Evolutionary conservation across 805 yeast genomes (phyloP).

Genomic region (Metschnikowia drakensbergensis): DNA sequence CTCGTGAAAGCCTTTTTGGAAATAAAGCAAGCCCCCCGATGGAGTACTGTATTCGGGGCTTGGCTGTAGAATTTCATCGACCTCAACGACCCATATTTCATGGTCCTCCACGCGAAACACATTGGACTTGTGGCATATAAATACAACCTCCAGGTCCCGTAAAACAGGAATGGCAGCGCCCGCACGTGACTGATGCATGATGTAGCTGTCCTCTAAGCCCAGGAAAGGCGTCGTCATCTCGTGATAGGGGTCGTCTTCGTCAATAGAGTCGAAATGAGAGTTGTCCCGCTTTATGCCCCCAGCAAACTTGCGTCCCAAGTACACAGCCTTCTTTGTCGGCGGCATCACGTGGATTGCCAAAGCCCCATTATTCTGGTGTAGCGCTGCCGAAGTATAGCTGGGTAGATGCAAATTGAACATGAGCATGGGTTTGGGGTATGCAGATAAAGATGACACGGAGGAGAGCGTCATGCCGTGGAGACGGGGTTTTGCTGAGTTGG

Average conservation of each 20-base stretch:
- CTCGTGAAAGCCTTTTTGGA: conserved; percentile 56
- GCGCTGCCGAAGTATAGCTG: conserved; percentile 66
- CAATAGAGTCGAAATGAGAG: conserved; percentile 12
- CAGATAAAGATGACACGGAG: conserved; percentile 77
- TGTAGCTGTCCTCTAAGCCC: conserved; percentile 23
- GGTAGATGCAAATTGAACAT: conserved; percentile 88
- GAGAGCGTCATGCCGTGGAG: conserved; percentile 80
- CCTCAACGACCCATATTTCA: conserved; percentile 86
- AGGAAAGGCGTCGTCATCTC: conserved; percentile 56
- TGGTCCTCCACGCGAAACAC: conserved; percentile 71
- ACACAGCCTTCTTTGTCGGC: conserved; percentile 53
- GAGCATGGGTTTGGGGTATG: conserved; percentile 70
- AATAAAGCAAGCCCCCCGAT: conserved; percentile 66
- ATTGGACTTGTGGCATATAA: conserved; percentile 55
- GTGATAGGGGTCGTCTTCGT: conserved; percentile 37
- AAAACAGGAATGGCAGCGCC: conserved; percentile 51
- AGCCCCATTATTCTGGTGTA: conserved; percentile 48
- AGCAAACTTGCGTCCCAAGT: conserved; percentile 62
- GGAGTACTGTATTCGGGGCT: conserved; percentile 18
- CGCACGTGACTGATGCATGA: conserved; percentile 16
- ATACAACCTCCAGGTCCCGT: conserved; percentile 51
- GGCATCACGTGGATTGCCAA: conserved; percentile 76
- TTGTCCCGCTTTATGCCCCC: conserved; percentile 50
- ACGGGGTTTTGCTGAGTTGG: conserved; percentile 1
- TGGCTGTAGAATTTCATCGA: conserved; percentile 49